These are phyloP conservation scores for Cymbopogon citratus DNA, from an alignment of 176 grass and related monocot species.

Conservation along the genomic window DNA sequence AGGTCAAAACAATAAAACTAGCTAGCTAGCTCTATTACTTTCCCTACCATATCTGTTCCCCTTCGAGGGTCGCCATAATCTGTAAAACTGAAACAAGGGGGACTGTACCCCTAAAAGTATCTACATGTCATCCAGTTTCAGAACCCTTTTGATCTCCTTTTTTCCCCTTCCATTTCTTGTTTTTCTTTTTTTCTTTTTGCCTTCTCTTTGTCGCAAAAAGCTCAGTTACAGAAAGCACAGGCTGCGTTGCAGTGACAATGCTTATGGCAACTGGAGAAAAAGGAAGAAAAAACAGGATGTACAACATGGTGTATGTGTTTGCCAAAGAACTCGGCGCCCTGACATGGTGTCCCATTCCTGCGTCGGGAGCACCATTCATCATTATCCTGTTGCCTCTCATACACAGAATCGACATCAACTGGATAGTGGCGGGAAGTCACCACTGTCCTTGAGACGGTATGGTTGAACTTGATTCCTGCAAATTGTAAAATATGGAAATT, in stretches of 20 bases:
- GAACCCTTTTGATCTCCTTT: not conserved
- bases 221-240: not conserved
- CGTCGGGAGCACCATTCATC: not conserved
- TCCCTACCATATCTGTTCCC: not conserved
- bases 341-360: not conserved
- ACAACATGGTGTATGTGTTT: not conserved
- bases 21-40: not conserved
- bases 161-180: not conserved
- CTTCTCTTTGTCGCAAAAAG: not conserved
- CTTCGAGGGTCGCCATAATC: not conserved
- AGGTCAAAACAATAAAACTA: not conserved
- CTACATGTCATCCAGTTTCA: not conserved
- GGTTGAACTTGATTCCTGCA: conserved; percentile 51
- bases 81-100: not conserved
- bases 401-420: conserved; percentile 31
- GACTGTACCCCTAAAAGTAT: not conserved
- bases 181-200: not conserved
- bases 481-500: conserved; percentile 13
- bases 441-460: conserved; percentile 81
- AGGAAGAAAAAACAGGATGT: conserved; percentile 4
- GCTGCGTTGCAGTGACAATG: not conserved
- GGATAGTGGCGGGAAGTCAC: conserved; percentile 83
- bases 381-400: conserved; percentile 1
- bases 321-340: not conserved
- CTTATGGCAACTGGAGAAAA: not conserved